phyloP scores from a whole-genome alignment of 1,284 basidiomycete genomes.

The Rhodofomes roseus region DNA sequence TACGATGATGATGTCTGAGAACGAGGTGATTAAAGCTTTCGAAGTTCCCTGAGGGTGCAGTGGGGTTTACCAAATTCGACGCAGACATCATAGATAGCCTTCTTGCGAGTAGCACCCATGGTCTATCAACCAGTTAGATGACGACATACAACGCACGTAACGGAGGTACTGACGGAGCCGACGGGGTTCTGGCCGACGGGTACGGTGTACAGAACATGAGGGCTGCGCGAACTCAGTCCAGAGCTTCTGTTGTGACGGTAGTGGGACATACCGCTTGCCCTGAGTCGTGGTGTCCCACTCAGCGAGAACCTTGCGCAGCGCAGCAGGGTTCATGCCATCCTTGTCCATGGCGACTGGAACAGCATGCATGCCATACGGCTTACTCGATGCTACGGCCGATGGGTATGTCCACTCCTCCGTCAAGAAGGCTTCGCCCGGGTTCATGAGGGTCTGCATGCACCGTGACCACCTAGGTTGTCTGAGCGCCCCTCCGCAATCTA shows the following conservation, averaged over 20 bases:
- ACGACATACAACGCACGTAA: background rate
- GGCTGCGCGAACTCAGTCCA: slow-evolving; percentile 37
- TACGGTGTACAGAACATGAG: slow-evolving; percentile 73
- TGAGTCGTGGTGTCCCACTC: slow-evolving; percentile 64
- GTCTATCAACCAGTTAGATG: slow-evolving; percentile 38
- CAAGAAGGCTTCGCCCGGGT: slow-evolving; percentile 71
- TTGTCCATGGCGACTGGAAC: slow-evolving; percentile 70
- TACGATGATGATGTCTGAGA: slow-evolving; percentile 61
- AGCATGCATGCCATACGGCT: slow-evolving; percentile 47
- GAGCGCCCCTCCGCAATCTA: background rate
- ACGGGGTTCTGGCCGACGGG: slow-evolving; percentile 81
- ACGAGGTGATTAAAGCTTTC: too few relatives aligned
- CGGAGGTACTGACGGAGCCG: slow-evolving; percentile 51
- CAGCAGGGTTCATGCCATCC: slow-evolving; percentile 64
- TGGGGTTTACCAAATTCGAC: slow-evolving; percentile 70
- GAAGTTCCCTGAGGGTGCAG: too few relatives aligned
- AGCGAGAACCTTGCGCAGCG: slow-evolving; percentile 55
- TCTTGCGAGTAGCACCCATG: slow-evolving; percentile 65
- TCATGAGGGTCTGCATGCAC: slow-evolving; percentile 53
- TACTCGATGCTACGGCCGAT: slow-evolving; percentile 39
- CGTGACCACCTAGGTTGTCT: slow-evolving; percentile 44
- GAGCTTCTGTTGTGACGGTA: background rate
- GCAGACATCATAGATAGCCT: slow-evolving; percentile 76
- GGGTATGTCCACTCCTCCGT: slow-evolving; percentile 75
- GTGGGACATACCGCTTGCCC: slow-evolving; percentile 33